Evolutionary conservation across 1,284 basidiomycete genomes (phyloP).

Genomic region (Malassezia slooffiae): DNA sequence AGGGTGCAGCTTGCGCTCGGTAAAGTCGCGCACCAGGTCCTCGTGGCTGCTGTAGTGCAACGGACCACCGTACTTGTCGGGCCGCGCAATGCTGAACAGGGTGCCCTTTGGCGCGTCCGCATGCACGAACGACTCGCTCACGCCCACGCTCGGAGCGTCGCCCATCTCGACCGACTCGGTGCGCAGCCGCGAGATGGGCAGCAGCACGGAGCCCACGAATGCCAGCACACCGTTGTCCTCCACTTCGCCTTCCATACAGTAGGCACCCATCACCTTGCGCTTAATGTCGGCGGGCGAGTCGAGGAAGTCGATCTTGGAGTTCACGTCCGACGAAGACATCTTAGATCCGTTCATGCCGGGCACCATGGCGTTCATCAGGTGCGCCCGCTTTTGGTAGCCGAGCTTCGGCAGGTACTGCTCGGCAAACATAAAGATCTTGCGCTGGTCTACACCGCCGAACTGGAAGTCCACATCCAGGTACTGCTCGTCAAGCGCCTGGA

Average conservation of each 20-base stretch:
- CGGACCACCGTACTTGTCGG: constrained; percentile 71
- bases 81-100: constrained; percentile 67
- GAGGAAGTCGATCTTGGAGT: constrained; percentile 95
- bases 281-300: constrained; percentile 72
- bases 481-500: constrained; percentile 95
- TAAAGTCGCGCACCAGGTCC: constrained; percentile 66
- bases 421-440: constrained; percentile 98
- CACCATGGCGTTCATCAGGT: constrained; percentile 98
- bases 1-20: constrained; percentile 68
- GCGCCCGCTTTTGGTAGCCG: constrained; percentile 86
- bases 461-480: constrained; percentile 94
- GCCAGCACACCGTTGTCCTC: constrained; percentile 82
- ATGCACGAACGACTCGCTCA: constrained; percentile 17
- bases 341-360: constrained; percentile 87
- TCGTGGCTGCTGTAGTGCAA: constrained; percentile 64
- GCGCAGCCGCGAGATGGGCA: constrained; percentile 59
- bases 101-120: constrained; percentile 66
- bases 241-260: constrained; percentile 77
- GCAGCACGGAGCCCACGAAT: constrained; percentile 76
- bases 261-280: constrained; percentile 81
- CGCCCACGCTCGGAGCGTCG: constrained; percentile 18
- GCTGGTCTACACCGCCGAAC: constrained; percentile 94
- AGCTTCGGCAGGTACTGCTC: constrained; percentile 86
- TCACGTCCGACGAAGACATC: constrained; percentile 96
- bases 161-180: constrained; percentile 22